Evolutionary conservation across 257 asterid genomes (phyloP).

Genomic region (Eustoma russellianum): DNA sequence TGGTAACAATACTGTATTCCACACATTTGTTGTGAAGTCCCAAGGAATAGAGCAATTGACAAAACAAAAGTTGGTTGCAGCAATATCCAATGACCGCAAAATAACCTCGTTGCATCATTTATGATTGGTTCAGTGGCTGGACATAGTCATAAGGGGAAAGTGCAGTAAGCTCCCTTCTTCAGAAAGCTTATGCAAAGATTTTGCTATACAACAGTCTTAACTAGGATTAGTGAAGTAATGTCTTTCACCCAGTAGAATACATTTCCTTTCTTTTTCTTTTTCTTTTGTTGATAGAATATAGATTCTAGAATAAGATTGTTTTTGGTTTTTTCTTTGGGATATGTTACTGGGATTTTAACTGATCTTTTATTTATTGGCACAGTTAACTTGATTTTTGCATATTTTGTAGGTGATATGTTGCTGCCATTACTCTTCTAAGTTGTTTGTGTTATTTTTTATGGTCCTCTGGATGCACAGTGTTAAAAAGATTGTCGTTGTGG

Average conservation of each 20-base stretch:
- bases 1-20: constrained; percentile 47
- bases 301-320: no score
- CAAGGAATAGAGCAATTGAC: constrained; percentile 53
- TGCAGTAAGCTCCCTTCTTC: constrained; percentile 11
- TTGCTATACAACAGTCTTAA: constrained; percentile 31
- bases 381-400: no score
- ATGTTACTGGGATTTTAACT: no score
- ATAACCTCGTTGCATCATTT: constrained; percentile 23
- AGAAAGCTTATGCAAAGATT: constrained; percentile 23
- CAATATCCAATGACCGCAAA: constrained; percentile 28
- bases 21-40: constrained; percentile 69
- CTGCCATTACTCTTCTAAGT: no score
- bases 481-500: background rate
- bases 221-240: constrained; percentile 23
- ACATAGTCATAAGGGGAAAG: constrained; percentile 9
- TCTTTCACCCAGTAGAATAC: background rate
- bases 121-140: constrained; percentile 20
- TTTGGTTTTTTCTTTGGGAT: no score
- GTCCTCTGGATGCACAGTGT: background rate
- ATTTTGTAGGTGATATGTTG: no score
- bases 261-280: no score
- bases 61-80: constrained; percentile 64
- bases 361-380: background rate
- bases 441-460: no score
- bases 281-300: no score